Evolutionary conservation across 1,139 yeast species (phyloP).

Genomic region (Kodamaea anthophila): DNA sequence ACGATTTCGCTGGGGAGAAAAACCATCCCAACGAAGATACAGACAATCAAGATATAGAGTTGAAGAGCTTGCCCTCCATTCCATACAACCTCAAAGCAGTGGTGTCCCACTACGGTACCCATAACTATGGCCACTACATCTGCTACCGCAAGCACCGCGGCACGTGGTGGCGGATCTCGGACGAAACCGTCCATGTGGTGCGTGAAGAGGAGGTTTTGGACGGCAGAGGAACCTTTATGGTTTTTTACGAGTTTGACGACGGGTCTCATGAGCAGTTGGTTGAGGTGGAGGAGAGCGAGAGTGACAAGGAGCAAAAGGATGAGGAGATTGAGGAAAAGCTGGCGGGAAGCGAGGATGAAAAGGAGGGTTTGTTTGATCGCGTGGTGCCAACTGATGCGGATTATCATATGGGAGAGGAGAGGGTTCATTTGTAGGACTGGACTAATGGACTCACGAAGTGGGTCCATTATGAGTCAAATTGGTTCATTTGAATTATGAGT

Average conservation of each 20-base stretch:
- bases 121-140: constrained; percentile 91
- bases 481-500: no score
- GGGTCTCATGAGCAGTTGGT: constrained; percentile 30
- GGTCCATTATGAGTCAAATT: no score
- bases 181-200: constrained; percentile 77
- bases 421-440: constrained; percentile 12
- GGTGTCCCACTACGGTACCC: constrained; percentile 89
- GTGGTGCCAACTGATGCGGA: constrained; percentile 7
- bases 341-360: constrained; percentile 19
- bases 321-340: constrained; percentile 17
- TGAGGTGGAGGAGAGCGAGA: constrained; percentile 30
- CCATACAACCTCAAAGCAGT: constrained; percentile 74
- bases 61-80: not conserved
- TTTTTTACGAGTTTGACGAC: constrained; percentile 66
- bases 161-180: constrained; percentile 92
- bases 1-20: not conserved
- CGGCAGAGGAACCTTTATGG: constrained; percentile 87
- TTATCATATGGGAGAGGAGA: constrained; percentile 12
- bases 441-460: no score
- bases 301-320: constrained; percentile 24
- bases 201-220: constrained; percentile 72
- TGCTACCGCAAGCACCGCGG: constrained; percentile 78
- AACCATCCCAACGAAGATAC: not conserved
- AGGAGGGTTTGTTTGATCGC: constrained; percentile 9
- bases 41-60: not conserved